These are phyloP conservation scores for Sphagnum fallax DNA, from an alignment of 228 moss, liverwort and hornwort genomes.

Conservation along the genomic window DNA sequence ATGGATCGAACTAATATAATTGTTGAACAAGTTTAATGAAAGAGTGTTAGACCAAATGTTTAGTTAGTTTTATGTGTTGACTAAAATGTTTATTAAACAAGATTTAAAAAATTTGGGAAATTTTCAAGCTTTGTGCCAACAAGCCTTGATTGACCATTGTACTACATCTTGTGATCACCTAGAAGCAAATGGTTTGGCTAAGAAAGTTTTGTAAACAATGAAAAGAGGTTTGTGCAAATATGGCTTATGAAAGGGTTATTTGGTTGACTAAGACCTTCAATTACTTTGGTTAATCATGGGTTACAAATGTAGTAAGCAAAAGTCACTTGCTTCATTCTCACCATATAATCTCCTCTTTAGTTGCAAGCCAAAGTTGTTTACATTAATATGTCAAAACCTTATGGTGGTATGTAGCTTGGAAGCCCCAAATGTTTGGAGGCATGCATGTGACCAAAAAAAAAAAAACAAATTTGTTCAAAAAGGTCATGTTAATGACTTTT, in stretches of 20 bases:
- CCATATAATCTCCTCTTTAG: background rate
- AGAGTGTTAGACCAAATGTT: background rate
- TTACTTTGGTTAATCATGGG: conserved; percentile 6
- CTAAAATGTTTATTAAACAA: background rate
- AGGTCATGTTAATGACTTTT: too few species aligned
- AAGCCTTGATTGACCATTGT: conserved; percentile 2
- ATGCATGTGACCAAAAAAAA: background rate
- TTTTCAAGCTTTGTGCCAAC: conserved; percentile 3
- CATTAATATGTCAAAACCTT: background rate
- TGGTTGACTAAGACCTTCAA: conserved; percentile 1
- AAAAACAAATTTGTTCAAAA: too few species aligned
- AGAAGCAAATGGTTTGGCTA: conserved; percentile 1
- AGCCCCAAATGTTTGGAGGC: background rate
- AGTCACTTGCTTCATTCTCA: background rate
- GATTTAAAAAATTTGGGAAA: background rate
- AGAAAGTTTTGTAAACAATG: conserved; percentile 3
- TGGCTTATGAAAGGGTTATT: background rate
- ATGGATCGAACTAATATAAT: conserved; percentile 1
- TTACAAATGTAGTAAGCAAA: conserved; percentile 1
- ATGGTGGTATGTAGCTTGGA: background rate
- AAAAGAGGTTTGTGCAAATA: conserved; percentile 6
- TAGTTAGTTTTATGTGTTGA: background rate
- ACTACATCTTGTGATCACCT: conserved; percentile 2
- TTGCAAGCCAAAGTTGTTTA: background rate
- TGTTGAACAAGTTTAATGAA: background rate